Conservation (phyloP, 2,329 filamentous ascomycete genomes). For the Hortaea werneckii region DNA sequence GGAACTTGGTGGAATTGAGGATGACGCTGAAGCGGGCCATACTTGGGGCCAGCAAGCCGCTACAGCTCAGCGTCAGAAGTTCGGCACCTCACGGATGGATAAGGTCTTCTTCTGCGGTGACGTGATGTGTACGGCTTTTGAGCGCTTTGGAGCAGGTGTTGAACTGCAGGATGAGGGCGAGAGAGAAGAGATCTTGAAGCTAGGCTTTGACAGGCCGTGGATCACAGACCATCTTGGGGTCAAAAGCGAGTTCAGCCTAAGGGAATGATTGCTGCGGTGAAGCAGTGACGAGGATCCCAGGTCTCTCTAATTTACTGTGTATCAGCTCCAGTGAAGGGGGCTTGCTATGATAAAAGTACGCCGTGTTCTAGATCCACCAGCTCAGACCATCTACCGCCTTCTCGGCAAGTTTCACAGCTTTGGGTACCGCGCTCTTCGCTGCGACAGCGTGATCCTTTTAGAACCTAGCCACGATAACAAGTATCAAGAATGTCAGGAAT, state of each 20-base stretch:
- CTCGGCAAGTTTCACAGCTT: no score
- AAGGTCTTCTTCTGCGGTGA: conserved; percentile 41
- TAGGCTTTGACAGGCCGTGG: conserved; percentile 35
- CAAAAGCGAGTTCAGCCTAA: conserved; percentile 19
- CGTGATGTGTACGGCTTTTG: conserved; percentile 27
- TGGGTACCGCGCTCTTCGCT: no score
- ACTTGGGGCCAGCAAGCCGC: conserved; percentile 50
- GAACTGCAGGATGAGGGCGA: conserved; percentile 30
- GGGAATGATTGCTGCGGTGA: no score
- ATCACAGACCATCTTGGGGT: conserved; percentile 44
- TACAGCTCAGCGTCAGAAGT: conserved; percentile 31
- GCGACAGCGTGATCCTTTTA: no score
- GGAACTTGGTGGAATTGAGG: conserved; percentile 41
- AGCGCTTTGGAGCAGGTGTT: conserved; percentile 40
- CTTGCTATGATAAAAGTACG: no score
- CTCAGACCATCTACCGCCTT: no score
- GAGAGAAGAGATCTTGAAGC: conserved; percentile 17
- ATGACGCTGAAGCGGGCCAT: conserved; percentile 38
- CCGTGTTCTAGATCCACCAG: no score
- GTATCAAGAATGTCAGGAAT: no score
- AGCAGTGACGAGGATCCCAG: no score
- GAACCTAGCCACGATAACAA: no score
- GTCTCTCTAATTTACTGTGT: no score
- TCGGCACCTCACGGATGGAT: conserved; percentile 46
- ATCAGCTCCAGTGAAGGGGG: no score